A percentile compares a stretch with the other conserved stretches of the same genome.
Evolutionary conservation across 2,329 filamentous ascomycete genomes (phyloP).

Genomic region (Stagonosporopsis chrysanthemi): DNA sequence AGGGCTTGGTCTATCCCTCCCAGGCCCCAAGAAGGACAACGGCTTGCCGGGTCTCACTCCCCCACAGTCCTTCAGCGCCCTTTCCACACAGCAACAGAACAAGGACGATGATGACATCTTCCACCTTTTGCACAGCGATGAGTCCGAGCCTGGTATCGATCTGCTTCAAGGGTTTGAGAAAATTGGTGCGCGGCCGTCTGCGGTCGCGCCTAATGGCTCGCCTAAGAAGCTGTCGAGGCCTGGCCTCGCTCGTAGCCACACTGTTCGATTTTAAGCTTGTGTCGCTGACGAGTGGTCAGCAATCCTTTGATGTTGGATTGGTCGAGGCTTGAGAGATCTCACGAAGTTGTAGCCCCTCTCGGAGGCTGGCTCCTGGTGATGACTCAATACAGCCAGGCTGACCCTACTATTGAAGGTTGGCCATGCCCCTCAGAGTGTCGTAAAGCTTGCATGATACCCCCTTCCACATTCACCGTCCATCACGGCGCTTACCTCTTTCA

Average conservation of each 20-base stretch:
- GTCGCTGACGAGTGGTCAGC: not conserved
- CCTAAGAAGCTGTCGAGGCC: slow-evolving; percentile 44
- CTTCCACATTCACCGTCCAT: slow-evolving; percentile 19
- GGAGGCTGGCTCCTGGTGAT: slow-evolving; percentile 12
- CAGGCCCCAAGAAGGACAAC: slow-evolving; percentile 33
- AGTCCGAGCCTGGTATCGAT: slow-evolving; percentile 69
- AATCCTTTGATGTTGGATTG: not conserved
- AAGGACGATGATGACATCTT: slow-evolving; percentile 64
- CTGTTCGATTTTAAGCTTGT: slow-evolving; percentile 42
- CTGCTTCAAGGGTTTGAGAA: slow-evolving; percentile 79
- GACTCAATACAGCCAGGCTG: slow-evolving; percentile 9
- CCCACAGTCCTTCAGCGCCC: slow-evolving; percentile 41
- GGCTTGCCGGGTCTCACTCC: slow-evolving; percentile 33
- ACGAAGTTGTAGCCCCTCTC: slow-evolving; percentile 14
- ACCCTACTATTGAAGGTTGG: not conserved
- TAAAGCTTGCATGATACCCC: slow-evolving; percentile 13
- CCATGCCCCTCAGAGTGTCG: not conserved
- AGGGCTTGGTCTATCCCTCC: slow-evolving; percentile 28
- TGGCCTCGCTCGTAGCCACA: slow-evolving; percentile 41
- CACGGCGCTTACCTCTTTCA: slow-evolving; percentile 20
- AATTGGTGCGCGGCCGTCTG: slow-evolving; percentile 62
- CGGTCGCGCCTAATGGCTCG: slow-evolving; percentile 46
- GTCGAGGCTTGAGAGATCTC: slow-evolving; percentile 16
- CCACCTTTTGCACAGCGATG: slow-evolving; percentile 65
- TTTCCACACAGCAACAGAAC: slow-evolving; percentile 28